Evolutionary conservation across 169 alveolate genomes (phyloP).

Genomic region (Eimeria falciformis): DNA sequence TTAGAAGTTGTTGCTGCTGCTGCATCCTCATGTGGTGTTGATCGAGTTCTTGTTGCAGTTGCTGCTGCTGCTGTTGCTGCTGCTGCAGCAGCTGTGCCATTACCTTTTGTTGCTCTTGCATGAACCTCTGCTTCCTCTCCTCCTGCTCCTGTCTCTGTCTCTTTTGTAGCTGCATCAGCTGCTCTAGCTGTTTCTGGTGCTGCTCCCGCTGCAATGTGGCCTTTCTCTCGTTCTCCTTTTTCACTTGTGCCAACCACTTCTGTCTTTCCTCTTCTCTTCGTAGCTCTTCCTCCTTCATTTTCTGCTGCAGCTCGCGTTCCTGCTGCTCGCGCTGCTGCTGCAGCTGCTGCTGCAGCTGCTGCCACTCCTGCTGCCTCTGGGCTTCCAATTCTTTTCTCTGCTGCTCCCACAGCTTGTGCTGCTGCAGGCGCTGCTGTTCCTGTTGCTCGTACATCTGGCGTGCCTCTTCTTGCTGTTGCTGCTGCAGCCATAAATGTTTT

Average conservation of each 20-base stretch:
- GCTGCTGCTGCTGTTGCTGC: conserved; percentile 58
- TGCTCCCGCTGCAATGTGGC: conserved; percentile 41
- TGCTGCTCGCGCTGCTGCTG: not conserved
- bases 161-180: conserved; percentile 23
- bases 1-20: conserved; percentile 27
- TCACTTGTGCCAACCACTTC: not conserved
- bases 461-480: conserved; percentile 27
- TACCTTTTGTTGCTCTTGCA: not conserved
- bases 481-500: conserved; percentile 16
- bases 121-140: conserved; percentile 13
- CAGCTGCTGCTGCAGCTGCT: conserved; percentile 57
- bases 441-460: conserved; percentile 14
- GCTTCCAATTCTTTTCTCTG: conserved; percentile 28
- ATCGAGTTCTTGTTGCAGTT: conserved; percentile 8
- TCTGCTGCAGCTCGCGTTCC: conserved; percentile 24
- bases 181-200: conserved; percentile 31
- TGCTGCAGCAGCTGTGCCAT: conserved; percentile 33
- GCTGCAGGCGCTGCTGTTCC: conserved; percentile 18
- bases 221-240: conserved; percentile 8
- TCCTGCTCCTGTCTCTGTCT: conserved; percentile 30
- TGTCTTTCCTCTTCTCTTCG: conserved; percentile 47
- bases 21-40: not conserved
- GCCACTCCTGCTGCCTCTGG: not conserved
- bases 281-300: not conserved
- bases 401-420: not conserved